Percentiles rank a stretch among this genome's conserved stretches.
Conservation (phyloP, 805 yeast genomes). For the Candida sithepensis region DNA sequence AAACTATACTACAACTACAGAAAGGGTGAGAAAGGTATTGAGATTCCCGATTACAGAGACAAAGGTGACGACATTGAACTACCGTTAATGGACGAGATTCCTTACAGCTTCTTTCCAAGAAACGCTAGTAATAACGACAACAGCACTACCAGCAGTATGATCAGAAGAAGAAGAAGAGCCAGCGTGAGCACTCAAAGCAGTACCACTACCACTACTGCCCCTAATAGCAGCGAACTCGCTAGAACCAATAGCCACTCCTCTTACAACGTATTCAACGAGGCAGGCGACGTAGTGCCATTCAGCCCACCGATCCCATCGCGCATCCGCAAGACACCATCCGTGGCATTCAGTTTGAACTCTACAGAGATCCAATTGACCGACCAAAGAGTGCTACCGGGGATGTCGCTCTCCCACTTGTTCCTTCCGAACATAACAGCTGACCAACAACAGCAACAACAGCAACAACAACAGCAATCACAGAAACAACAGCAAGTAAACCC, state of each 20-base stretch:
- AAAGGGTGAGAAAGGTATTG: conserved; percentile 20
- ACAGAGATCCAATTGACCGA: conserved; percentile 24
- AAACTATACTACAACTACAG: conserved; percentile 12
- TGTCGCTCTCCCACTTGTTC: conserved; percentile 9
- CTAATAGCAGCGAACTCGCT: neutral
- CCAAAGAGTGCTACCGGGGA: conserved; percentile 22
- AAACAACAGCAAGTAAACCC: too few species aligned
- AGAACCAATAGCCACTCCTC: neutral
- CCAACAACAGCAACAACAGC: conserved; percentile 13
- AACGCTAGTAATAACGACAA: neutral
- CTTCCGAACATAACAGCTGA: neutral
- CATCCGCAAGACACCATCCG: conserved; percentile 2
- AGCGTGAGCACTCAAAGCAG: neutral
- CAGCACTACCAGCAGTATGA: too few species aligned
- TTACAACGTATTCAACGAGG: neutral
- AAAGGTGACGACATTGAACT: conserved; percentile 20
- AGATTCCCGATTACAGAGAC: conserved; percentile 20
- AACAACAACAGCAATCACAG: neutral
- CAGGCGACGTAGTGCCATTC: neutral
- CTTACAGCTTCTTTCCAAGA: conserved; percentile 1
- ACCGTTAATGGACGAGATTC: conserved; percentile 13
- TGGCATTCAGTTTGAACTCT: conserved; percentile 13
- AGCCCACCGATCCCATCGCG: neutral
- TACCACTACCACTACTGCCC: too few species aligned
- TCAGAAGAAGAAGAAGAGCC: too few species aligned